phyloP scores from a whole-genome alignment of 2,329 filamentous ascomycete genomes.

The Colletotrichum sp. region DNA sequence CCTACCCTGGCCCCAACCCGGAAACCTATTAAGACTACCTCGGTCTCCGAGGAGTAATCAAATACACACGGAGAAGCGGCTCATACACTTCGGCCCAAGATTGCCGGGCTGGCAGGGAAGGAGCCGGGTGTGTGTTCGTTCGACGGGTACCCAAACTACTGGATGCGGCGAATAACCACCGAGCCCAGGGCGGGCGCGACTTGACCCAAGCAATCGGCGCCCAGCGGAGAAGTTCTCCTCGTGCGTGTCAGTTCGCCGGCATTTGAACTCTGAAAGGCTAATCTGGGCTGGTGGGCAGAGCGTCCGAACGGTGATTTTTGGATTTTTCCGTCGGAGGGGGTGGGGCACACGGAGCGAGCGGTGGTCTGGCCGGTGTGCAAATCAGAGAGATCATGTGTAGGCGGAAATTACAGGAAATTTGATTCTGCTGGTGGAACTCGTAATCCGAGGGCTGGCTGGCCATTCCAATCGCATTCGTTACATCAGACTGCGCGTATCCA shows the following conservation, averaged over 20 bases:
- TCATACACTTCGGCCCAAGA: neutral
- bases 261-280: neutral
- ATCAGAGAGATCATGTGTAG: neutral
- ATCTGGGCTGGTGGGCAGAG: neutral
- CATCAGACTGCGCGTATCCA: neutral
- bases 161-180: neutral
- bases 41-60: neutral
- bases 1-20: neutral
- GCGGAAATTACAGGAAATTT: neutral
- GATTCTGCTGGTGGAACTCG: neutral
- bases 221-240: neutral
- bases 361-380: neutral
- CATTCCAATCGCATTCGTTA: neutral
- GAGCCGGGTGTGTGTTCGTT: neutral
- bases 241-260: neutral
- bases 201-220: neutral
- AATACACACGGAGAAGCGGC: neutral
- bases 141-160: neutral
- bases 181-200: neutral
- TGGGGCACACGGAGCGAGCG: neutral
- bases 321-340: neutral
- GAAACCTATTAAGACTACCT: neutral
- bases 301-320: conserved; percentile 1
- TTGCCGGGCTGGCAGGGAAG: neutral
- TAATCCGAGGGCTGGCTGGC: neutral